These are phyloP conservation scores for Penicillium robsamsonii DNA, from an alignment of 495 filamentous ascomycete species.

Conservation along the genomic window DNA sequence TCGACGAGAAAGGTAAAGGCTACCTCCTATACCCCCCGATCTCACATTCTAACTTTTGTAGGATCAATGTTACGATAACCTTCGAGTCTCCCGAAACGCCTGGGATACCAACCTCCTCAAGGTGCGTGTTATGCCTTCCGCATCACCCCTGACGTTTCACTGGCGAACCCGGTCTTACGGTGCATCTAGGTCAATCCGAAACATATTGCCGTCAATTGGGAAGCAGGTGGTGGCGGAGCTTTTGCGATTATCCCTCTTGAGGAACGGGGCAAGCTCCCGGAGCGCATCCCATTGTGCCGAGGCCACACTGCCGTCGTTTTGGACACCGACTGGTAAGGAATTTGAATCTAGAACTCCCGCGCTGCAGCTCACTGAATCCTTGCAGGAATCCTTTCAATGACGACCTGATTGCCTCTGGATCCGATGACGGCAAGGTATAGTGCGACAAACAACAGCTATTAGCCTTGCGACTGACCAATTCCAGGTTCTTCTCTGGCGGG, in stretches of 20 bases:
- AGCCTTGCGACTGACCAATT: conserved; percentile 19
- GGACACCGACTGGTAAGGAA: conserved; percentile 90
- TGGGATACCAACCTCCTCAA: conserved; percentile 99
- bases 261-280: conserved; percentile 84
- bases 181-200: conserved; percentile 78
- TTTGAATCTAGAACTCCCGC: conserved; percentile 5
- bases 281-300: conserved; percentile 90
- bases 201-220: conserved; percentile 97
- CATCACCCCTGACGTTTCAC: conserved; percentile 32
- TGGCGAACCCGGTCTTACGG: conserved; percentile 25
- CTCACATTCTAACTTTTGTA: conserved; percentile 28
- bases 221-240: conserved; percentile 91
- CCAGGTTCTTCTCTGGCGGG: conserved; percentile 88
- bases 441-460: background rate
- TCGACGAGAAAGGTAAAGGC: conserved; percentile 76
- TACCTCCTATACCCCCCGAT: background rate
- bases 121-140: conserved; percentile 53
- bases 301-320: conserved; percentile 94
- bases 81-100: conserved; percentile 91
- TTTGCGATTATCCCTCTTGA: conserved; percentile 93
- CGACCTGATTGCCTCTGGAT: conserved; percentile 84
- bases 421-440: conserved; percentile 86
- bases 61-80: conserved; percentile 96
- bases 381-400: conserved; percentile 93
- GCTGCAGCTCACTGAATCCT: conserved; percentile 28